Base-by-base conservation (phyloP, 306 rosid species). In the Glycine latifolia region DNA sequence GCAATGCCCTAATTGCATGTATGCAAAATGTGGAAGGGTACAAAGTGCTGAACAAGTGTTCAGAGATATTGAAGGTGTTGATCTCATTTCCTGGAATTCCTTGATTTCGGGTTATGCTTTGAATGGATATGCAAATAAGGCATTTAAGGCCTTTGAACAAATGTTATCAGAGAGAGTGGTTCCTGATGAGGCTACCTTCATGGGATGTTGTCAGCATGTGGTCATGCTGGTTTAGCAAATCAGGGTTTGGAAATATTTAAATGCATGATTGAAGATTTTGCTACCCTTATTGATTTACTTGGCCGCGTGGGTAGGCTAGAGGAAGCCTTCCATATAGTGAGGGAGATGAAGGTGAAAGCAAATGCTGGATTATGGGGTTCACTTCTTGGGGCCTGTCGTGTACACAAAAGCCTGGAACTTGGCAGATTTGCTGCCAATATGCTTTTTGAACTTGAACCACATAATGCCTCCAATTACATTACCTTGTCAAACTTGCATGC, bases 81-180 rank as follows among this genome's bases (percentile, higher is more conserved):
- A 94, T 68, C 85, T 92, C 43, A 84, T 94, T 65, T 91, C 98
- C 73, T 91, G 94, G 94, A 94, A 94, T 82, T 91, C 97, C 73
- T 83, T 94, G 86, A 94, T 94, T 82, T 80, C 90, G 3, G 93
- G 97, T 13, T 89, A 87, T 85, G 91, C 98, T 74, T 54, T 89
- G 77, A 92, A 94, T 15, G 94, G 97, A 61, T 69, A 82, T 68
- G 96, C 92, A 52, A 77, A 84, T 41, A 86, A 81, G 86, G 94
- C 96, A 54, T 72, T 94, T 70, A 72, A 75, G 62, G 86, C 85
- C 76, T 92, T 92, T 62, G 67, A 87, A 78, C 78, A 83, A 71
- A 89, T 94, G 98, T 73, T 86, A 69, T 80, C 77, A 6, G 81
- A 82, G 56, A 84, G 82, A 46, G 73, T 71, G 78, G 48, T 26